A percentile compares a stretch with the other conserved stretches of the same genome.
phyloP scores from a whole-genome alignment of 2,329 filamentous ascomycete species.

The Pseudogymnoascus sp. region DNA sequence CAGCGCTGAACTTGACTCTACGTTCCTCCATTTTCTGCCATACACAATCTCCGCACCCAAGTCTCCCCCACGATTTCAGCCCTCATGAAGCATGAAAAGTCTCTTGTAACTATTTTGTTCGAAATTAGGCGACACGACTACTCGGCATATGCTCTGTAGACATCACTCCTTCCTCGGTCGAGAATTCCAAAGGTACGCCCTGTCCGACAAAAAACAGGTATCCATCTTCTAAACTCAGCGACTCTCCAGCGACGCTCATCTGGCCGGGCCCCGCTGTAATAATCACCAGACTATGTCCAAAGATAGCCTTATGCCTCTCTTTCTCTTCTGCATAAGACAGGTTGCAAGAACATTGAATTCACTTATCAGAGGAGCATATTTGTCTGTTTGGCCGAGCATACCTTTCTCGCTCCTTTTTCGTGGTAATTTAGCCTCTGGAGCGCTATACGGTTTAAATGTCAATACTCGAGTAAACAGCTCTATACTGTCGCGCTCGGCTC shows the following conservation, averaged over 20 bases:
- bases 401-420: slow-evolving; percentile 43
- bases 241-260: slow-evolving; percentile 29
- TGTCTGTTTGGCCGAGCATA: slow-evolving; percentile 50
- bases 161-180: too few relatives aligned
- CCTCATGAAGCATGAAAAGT: too few relatives aligned
- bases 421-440: slow-evolving; percentile 48
- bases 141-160: too few relatives aligned
- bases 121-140: too few relatives aligned
- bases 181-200: too few relatives aligned
- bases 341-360: slow-evolving; percentile 65
- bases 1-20: too few relatives aligned
- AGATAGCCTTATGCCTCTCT: slow-evolving; percentile 48
- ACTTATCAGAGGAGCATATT: slow-evolving; percentile 60
- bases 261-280: slow-evolving; percentile 55
- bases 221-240: slow-evolving; percentile 44
- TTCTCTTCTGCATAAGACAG: slow-evolving; percentile 47
- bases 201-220: slow-evolving; percentile 57
- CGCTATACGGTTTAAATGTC: slow-evolving; percentile 57
- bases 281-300: slow-evolving; percentile 57
- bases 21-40: too few relatives aligned
- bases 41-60: too few relatives aligned
- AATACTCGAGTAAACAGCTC: slow-evolving; percentile 57
- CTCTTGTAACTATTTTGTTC: too few relatives aligned
- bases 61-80: too few relatives aligned
- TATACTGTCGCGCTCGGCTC: slow-evolving; percentile 54